A percentile compares a stretch with the other conserved stretches of the same genome.
phyloP scores from a whole-genome alignment of 805 yeast genomes.

The Candida verbasci region DNA sequence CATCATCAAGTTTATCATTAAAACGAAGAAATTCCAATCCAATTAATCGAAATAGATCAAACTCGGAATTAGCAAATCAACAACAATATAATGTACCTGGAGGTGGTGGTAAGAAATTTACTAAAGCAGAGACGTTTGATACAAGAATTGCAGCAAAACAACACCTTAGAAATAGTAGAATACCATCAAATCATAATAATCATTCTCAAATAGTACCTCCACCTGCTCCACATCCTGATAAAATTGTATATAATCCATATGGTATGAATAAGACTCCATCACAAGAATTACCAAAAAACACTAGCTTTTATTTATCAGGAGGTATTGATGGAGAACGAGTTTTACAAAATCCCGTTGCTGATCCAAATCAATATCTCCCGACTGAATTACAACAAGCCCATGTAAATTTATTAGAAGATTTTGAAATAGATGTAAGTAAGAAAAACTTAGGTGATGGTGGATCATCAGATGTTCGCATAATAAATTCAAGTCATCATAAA shows the following conservation, averaged over 20 bases:
- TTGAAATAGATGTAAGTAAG: conserved; percentile 38
- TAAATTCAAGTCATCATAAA: conserved; percentile 33
- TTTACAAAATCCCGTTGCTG: conserved; percentile 57
- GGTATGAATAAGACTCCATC: conserved; percentile 41
- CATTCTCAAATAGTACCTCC: conserved; percentile 1
- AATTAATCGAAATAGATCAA: conserved; percentile 1
- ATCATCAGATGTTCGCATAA: conserved; percentile 55
- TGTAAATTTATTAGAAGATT: conserved; percentile 51
- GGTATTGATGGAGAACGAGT: conserved; percentile 44
- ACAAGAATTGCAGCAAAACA: conserved; percentile 21
- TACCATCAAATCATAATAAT: conserved; percentile 5
- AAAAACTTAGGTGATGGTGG: conserved; percentile 70
- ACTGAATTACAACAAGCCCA: conserved; percentile 44
- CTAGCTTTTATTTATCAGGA: conserved; percentile 25
- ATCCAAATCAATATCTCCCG: conserved; percentile 65
- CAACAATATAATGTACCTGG: conserved; percentile 1
- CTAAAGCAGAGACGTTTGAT: conserved; percentile 34
- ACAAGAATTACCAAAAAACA: conserved; percentile 21
- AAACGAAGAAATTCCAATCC: conserved; percentile 16
- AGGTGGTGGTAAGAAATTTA: conserved; percentile 12
- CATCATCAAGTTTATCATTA: conserved; percentile 16
- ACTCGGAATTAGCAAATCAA: conserved; percentile 6
- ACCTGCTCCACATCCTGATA: conserved; percentile 18
- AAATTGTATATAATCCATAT: conserved; percentile 62
- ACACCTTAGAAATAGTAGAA: conserved; percentile 11